phyloP scores from a whole-genome alignment of 1,284 basidiomycete genomes.

The Paramarasmius palmivorus region DNA sequence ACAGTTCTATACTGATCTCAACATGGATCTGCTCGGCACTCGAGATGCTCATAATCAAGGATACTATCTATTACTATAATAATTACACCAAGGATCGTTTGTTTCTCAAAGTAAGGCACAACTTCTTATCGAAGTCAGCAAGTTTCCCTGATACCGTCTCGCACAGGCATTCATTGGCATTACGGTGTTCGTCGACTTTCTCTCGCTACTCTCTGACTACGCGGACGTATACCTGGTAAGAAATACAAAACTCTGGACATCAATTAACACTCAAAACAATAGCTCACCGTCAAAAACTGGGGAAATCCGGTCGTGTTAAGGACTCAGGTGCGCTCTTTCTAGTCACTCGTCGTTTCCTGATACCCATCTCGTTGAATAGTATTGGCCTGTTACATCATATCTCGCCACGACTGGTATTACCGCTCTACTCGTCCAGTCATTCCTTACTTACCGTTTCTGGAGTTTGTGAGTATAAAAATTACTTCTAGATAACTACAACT shows the following conservation, averaged over 20 bases:
- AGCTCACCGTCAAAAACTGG: slow-evolving; percentile 8
- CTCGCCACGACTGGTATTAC: slow-evolving; percentile 2
- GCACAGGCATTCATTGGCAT: not conserved
- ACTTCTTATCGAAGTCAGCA: too few relatives aligned
- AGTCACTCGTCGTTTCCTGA: not conserved
- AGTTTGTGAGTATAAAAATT: not conserved
- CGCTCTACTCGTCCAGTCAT: slow-evolving; percentile 6
- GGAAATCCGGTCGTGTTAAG: slow-evolving; percentile 1
- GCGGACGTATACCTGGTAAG: slow-evolving; percentile 10
- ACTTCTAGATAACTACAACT: not conserved
- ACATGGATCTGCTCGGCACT: slow-evolving; percentile 8
- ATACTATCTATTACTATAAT: slow-evolving; percentile 3
- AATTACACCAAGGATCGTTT: slow-evolving; percentile 4
- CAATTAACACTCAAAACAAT: not conserved
- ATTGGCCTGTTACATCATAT: slow-evolving; percentile 8
- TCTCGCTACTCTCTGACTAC: slow-evolving; percentile 1
- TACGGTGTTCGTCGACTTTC: not conserved
- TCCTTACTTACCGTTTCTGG: slow-evolving; percentile 5
- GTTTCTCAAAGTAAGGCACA: slow-evolving; percentile 3
- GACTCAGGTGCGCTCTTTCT: not conserved
- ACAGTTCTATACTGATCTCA: slow-evolving; percentile 8
- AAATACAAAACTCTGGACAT: not conserved
- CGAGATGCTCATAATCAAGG: not conserved
- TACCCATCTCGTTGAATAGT: not conserved
- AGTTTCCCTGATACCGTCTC: too few relatives aligned